These are phyloP conservation scores for Nissolia schottii DNA, from an alignment of 306 rosid genomes.

Conservation along the genomic window DNA sequence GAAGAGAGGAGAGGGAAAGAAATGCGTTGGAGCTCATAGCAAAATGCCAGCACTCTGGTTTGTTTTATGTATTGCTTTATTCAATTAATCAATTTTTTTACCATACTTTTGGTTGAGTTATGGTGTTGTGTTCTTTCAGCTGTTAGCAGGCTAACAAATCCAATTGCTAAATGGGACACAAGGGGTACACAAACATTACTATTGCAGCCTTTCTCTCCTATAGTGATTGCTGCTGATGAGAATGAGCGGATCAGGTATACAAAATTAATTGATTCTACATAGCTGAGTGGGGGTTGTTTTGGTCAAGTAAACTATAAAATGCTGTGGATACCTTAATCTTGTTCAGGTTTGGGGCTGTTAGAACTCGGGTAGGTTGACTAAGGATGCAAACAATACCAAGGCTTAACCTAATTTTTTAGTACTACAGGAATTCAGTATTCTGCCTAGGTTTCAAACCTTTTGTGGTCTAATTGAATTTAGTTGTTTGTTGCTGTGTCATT, in stretches of 20 bases:
- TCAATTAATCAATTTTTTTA: neutral
- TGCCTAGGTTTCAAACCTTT: neutral
- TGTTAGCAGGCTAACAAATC: slow-evolving; percentile 75
- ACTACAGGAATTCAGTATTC: neutral
- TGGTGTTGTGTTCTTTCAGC: slow-evolving; percentile 49
- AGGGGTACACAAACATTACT: slow-evolving; percentile 72
- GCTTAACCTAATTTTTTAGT: neutral
- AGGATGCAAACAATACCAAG: neutral
- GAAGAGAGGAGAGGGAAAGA: slow-evolving; percentile 95
- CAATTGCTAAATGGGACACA: slow-evolving; percentile 90
- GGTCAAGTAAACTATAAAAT: neutral
- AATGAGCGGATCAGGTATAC: slow-evolving; percentile 87
- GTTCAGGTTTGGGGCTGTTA: neutral
- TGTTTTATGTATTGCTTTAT: slow-evolving; percentile 10
- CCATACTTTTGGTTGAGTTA: neutral
- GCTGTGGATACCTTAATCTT: neutral
- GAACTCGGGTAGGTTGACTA: neutral
- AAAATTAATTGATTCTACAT: neutral
- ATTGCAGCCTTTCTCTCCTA: slow-evolving; percentile 92
- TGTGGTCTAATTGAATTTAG: neutral
- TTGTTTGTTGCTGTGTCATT: neutral
- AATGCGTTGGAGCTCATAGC: slow-evolving; percentile 82
- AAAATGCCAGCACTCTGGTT: slow-evolving; percentile 92
- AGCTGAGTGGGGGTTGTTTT: neutral
- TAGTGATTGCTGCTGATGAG: slow-evolving; percentile 91